phyloP scores from a whole-genome alignment of 495 filamentous ascomycete species.

The Penicillium egyptiacum region DNA sequence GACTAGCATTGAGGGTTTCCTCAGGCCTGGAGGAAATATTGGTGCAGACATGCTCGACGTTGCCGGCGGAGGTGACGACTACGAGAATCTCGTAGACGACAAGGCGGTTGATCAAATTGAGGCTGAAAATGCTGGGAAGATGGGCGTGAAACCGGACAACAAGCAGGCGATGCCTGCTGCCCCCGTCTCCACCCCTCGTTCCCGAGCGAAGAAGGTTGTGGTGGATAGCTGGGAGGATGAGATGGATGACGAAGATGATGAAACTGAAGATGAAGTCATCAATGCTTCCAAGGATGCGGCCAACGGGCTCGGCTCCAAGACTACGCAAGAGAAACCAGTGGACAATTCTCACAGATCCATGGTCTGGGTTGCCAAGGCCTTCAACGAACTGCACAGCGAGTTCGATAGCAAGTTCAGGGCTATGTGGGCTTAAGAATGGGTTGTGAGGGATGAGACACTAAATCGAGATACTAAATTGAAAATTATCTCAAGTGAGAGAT shows the following conservation, averaged over 20 bases:
- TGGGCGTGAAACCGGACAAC: neutral
- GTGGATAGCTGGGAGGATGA: constrained; percentile 9
- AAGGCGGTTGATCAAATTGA: constrained; percentile 1
- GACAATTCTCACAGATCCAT: constrained; percentile 27
- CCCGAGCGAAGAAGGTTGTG: neutral
- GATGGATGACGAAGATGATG: neutral
- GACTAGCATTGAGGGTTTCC: constrained; percentile 49
- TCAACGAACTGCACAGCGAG: constrained; percentile 54
- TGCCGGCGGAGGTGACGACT: constrained; percentile 18
- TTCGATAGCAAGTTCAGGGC: constrained; percentile 67
- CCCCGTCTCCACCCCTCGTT: neutral
- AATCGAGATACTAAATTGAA: neutral
- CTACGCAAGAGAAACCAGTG: neutral
- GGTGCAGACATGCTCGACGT: constrained; percentile 23
- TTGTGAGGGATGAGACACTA: neutral
- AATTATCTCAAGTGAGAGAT: neutral
- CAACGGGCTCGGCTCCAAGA: neutral
- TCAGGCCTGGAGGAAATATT: constrained; percentile 13
- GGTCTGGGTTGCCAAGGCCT: constrained; percentile 47
- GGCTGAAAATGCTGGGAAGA: neutral
- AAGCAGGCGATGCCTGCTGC: neutral
- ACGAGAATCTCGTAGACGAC: constrained; percentile 17
- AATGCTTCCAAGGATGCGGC: neutral
- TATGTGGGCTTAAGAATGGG: constrained; percentile 44
- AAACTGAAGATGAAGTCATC: neutral